Percentiles rank a stretch among this genome's conserved stretches.
phyloP scores from a whole-genome alignment of 495 filamentous ascomycete species.

The Tuber aestivum region DNA sequence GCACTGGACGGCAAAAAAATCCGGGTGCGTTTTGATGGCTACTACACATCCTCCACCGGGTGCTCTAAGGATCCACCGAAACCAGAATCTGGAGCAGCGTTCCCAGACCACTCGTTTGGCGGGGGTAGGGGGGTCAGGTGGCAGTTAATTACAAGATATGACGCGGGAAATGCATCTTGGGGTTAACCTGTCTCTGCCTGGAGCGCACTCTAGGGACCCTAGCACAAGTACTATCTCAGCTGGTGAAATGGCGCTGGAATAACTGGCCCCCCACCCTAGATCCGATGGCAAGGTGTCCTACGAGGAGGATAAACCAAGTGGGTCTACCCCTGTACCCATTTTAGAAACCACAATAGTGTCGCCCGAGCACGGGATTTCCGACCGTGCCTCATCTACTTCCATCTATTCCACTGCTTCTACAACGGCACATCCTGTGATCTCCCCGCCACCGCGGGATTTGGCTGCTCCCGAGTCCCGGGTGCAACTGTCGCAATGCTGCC shows the following conservation, averaged over 20 bases:
- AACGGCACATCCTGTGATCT: constrained; percentile 43
- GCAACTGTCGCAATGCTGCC: constrained; percentile 59
- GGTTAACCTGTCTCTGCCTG: neutral
- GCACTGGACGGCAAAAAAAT: constrained; percentile 31
- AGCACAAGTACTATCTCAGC: constrained; percentile 20
- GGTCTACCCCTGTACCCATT: neutral
- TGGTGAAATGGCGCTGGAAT: constrained; percentile 13
- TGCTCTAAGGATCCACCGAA: constrained; percentile 50
- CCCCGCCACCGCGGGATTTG: constrained; percentile 40
- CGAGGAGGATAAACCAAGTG: too few species aligned
- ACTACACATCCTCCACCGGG: constrained; percentile 80
- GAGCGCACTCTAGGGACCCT: neutral
- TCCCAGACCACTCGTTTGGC: neutral
- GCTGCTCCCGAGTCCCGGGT: constrained; percentile 37
- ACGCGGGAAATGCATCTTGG: neutral
- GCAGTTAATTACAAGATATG: neutral
- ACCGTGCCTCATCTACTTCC: neutral
- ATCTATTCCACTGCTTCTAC: neutral
- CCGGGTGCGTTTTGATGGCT: constrained; percentile 69
- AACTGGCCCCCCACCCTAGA: too few species aligned
- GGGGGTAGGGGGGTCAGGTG: neutral
- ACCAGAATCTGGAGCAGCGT: constrained; percentile 16
- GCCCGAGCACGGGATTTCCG: too few species aligned
- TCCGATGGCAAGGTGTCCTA: too few species aligned
- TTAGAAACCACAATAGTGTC: too few species aligned